Conservation (phyloP, 1,284 basidiomycete genomes). For the Marasmius oreades region DNA sequence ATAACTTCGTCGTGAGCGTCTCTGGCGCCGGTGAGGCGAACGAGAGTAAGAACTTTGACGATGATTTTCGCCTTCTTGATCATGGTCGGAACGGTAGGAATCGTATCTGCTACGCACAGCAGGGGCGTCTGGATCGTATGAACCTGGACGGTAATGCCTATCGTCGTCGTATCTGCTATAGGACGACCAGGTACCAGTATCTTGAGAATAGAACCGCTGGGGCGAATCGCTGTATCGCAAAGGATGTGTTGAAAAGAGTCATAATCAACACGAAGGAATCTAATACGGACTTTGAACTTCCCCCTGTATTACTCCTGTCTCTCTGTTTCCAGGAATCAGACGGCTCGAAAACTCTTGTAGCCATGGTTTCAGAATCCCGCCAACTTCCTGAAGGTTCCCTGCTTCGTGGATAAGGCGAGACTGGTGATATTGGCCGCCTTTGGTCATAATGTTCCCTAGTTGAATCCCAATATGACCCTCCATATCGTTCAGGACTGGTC, state of each 20-base stretch:
- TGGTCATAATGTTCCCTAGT: constrained; percentile 5
- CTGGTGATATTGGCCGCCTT: constrained; percentile 19
- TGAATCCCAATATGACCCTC: constrained; percentile 6
- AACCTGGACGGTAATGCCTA: constrained; percentile 16
- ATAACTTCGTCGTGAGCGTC: constrained; percentile 5
- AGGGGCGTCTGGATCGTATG: constrained; percentile 11
- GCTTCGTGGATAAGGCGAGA: not conserved
- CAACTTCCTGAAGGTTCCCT: constrained; percentile 10
- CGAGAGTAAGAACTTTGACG: constrained; percentile 37
- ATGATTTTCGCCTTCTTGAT: constrained; percentile 29
- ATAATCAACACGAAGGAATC: constrained; percentile 11
- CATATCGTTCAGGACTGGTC: constrained; percentile 12
- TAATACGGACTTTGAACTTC: constrained; percentile 27
- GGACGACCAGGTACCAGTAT: not conserved
- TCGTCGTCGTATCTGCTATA: constrained; percentile 20
- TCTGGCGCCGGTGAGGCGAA: constrained; percentile 1
- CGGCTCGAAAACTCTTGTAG: constrained; percentile 65
- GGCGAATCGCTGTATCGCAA: not conserved
- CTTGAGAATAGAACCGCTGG: not conserved
- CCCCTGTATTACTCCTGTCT: constrained; percentile 31
- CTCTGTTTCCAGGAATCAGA: constrained; percentile 67
- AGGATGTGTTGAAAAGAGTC: not conserved
- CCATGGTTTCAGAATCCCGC: constrained; percentile 23
- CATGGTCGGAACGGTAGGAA: constrained; percentile 40
- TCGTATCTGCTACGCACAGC: constrained; percentile 30